Percentiles rank a stretch among this genome's conserved stretches.
Evolutionary conservation across 352 stramenopile species (phyloP).

Genomic region (Aphanomyces cochlioides): DNA sequence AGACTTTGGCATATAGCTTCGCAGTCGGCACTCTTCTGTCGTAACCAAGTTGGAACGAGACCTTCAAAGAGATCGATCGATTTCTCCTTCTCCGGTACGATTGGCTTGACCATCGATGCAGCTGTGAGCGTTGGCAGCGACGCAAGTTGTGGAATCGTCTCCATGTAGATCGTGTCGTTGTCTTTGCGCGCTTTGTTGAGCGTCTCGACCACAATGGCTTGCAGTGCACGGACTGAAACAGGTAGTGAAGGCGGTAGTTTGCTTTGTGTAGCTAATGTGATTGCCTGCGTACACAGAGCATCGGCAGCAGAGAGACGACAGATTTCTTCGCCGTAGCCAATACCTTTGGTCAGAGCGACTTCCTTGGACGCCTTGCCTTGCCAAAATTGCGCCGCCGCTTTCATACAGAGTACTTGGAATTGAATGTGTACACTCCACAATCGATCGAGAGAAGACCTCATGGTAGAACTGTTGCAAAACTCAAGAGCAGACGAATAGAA

Average conservation of each 20-base stretch:
- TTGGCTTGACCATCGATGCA: conserved; percentile 61
- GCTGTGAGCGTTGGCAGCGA: conserved; percentile 58
- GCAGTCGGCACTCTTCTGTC: conserved; percentile 43
- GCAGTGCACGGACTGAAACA: conserved; percentile 52
- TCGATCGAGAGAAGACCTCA: conserved; percentile 52
- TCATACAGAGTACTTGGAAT: conserved; percentile 71
- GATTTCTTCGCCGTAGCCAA: conserved; percentile 78
- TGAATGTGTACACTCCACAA: conserved; percentile 62
- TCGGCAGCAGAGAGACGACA: conserved; percentile 52
- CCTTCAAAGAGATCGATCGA: conserved; percentile 64
- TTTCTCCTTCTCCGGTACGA: conserved; percentile 45
- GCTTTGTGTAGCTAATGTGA: conserved; percentile 57
- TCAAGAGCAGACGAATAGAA: conserved; percentile 59
- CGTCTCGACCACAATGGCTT: conserved; percentile 53
- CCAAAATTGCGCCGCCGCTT: conserved; percentile 72
- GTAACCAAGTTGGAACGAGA: conserved; percentile 57
- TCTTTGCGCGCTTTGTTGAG: conserved; percentile 65
- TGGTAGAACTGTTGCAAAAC: conserved; percentile 48
- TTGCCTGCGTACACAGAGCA: conserved; percentile 49
- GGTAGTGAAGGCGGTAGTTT: conserved; percentile 54
- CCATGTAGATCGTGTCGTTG: conserved; percentile 77
- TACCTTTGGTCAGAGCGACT: conserved; percentile 44
- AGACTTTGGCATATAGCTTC: conserved; percentile 52
- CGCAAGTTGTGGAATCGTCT: conserved; percentile 58
- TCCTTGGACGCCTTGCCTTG: conserved; percentile 65